Conservation (phyloP, 352 stramenopile genomes). For the Pythium dissotocum region DNA sequence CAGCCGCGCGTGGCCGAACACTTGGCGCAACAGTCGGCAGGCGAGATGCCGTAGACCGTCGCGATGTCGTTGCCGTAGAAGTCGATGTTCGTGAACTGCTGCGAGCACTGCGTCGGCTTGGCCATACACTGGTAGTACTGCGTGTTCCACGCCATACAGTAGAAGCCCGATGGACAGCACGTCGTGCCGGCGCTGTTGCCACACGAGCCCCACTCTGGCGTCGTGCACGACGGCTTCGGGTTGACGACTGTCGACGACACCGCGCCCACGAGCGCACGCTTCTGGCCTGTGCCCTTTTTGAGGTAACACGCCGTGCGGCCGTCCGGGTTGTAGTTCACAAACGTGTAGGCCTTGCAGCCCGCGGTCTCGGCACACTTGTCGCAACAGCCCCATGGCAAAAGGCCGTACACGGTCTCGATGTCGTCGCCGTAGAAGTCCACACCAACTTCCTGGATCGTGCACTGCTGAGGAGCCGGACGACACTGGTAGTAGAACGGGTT, state of each 20-base stretch:
- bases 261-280: constrained; percentile 7
- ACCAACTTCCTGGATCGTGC: constrained; percentile 37
- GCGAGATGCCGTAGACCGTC: constrained; percentile 34
- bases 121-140: constrained; percentile 33
- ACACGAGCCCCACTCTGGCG: constrained; percentile 17
- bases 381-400: constrained; percentile 46
- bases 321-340: constrained; percentile 55
- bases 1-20: constrained; percentile 44
- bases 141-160: constrained; percentile 31
- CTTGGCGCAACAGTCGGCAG: constrained; percentile 14
- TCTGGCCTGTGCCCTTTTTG: constrained; percentile 31
- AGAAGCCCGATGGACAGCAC: constrained; percentile 26
- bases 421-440: constrained; percentile 55
- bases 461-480: constrained; percentile 34
- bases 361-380: constrained; percentile 37
- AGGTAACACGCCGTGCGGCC: constrained; percentile 54
- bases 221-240: background rate
- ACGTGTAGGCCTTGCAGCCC: constrained; percentile 57
- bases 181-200: constrained; percentile 16
- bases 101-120: constrained; percentile 36
- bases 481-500: constrained; percentile 68
- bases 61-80: constrained; percentile 53
- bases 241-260: constrained; percentile 15
- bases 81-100: constrained; percentile 40
- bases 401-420: constrained; percentile 41